phyloP scores from a whole-genome alignment of 139 green algal genomes.

The Marvania coccoides region DNA sequence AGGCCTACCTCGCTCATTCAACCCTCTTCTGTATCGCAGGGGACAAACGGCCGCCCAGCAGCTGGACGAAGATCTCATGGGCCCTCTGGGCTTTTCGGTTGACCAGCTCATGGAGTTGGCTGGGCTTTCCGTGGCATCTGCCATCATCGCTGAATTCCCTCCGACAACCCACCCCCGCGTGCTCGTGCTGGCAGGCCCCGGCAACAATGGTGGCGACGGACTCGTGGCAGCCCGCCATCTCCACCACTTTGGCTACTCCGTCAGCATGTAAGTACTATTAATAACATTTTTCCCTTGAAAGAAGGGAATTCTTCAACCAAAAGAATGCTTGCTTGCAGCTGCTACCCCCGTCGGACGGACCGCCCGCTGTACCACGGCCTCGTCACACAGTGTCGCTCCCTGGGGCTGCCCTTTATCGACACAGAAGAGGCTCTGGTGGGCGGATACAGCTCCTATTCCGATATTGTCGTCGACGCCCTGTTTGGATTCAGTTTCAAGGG shows the following conservation, averaged over 20 bases:
- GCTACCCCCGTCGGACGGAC: slow-evolving; percentile 85
- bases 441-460: slow-evolving; percentile 4
- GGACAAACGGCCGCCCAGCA: slow-evolving; percentile 51
- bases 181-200: slow-evolving; percentile 82
- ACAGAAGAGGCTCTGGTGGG: slow-evolving; percentile 34
- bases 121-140: slow-evolving; percentile 60
- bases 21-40: no score
- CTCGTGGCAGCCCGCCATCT: slow-evolving; percentile 92
- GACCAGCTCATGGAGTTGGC: slow-evolving; percentile 89
- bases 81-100: slow-evolving; percentile 72
- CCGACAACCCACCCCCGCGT: slow-evolving; percentile 35
- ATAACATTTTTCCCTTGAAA: neutral
- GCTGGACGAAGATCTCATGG: slow-evolving; percentile 89
- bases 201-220: slow-evolving; percentile 98
- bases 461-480: slow-evolving; percentile 90
- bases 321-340: slow-evolving; percentile 22
- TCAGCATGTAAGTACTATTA: slow-evolving; percentile 26
- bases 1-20: no score
- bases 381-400: slow-evolving; percentile 55
- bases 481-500: slow-evolving; percentile 98
- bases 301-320: neutral
- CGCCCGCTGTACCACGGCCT: slow-evolving; percentile 80
- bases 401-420: slow-evolving; percentile 60
- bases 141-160: slow-evolving; percentile 56
- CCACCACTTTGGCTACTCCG: slow-evolving; percentile 80